Evolutionary conservation across 495 filamentous ascomycete genomes (phyloP).

Genomic region (Neurospora intermedia): DNA sequence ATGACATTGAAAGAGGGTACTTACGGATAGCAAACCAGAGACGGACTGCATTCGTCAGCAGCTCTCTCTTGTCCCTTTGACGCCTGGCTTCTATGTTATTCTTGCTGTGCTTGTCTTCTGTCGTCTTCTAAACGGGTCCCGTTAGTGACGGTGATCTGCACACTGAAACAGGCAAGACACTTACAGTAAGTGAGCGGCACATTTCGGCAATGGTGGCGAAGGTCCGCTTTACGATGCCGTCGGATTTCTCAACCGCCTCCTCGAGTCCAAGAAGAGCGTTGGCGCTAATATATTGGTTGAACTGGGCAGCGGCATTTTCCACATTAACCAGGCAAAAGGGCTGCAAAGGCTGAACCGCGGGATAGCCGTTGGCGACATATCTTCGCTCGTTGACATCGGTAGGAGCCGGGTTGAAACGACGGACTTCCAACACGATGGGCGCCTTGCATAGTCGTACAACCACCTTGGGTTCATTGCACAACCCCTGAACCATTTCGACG

Average conservation of each 20-base stretch:
- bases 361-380: slow-evolving; percentile 15
- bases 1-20: slow-evolving; percentile 3
- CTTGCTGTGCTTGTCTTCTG: neutral
- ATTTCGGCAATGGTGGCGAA: slow-evolving; percentile 15
- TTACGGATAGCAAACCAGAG: slow-evolving; percentile 35
- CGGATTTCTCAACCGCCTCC: slow-evolving; percentile 6
- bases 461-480: slow-evolving; percentile 13
- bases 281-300: slow-evolving; percentile 20
- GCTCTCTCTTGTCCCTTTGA: slow-evolving; percentile 5
- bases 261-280: slow-evolving; percentile 15
- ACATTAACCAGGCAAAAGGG: slow-evolving; percentile 29
- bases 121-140: neutral
- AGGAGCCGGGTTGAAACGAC: slow-evolving; percentile 19
- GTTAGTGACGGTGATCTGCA: neutral
- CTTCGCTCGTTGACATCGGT: slow-evolving; percentile 21
- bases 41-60: slow-evolving; percentile 22
- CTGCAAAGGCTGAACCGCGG: slow-evolving; percentile 11
- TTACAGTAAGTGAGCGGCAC: slow-evolving; percentile 11
- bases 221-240: slow-evolving; percentile 8
- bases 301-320: slow-evolving; percentile 19
- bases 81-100: neutral
- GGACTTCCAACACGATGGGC: slow-evolving; percentile 24
- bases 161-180: neutral
- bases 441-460: slow-evolving; percentile 7
- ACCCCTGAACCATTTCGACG: slow-evolving; percentile 24